Evolutionary conservation across 495 filamentous ascomycete species (phyloP), one percentile per base, ranked within the genome.

Genomic region (Hyphodiscus hymeniophilus): DNA sequence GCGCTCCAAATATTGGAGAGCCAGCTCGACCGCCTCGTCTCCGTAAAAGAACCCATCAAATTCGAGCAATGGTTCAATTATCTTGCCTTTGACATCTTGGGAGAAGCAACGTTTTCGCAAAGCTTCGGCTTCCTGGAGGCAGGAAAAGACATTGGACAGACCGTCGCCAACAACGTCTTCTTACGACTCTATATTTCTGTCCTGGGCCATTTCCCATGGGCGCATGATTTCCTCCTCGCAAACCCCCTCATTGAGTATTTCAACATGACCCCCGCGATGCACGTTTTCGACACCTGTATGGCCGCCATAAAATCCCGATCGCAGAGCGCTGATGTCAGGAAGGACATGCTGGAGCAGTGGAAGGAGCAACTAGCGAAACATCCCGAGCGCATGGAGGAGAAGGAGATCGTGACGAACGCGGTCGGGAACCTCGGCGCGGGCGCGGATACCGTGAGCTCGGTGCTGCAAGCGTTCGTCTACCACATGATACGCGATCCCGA

Each of bases 321-420:
- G 39, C 43, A 57, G n/a, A 67, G 69, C 28, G 46, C 62, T 1
- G 62, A 62, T 16, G 57, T 48, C 0, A 51, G 67, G 3, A 56
- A 61, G 31, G 72, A 75, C 42, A 71, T 72, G 61, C 59, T 75
- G 44, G 56, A 65, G 45, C 58, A 68, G 20, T 73, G 73, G 72
- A 55, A 72, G 8, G 50, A 63, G 10, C 57, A 58, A 20, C 64
- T 59, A 2, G 46, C 48, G 5, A 60, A 64, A 17, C 51, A 68
- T 43, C 66, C 66, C 0, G 67, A 71, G 21, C 58, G 60, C 7
- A 66, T 75, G 60, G 44, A 54, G 3, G 63, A 69, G 47, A 48
- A 54, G 11, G 70, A 73, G 39, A 57, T 75, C 20, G 58, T 65
- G 23, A 55, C 57, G 8, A 60, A 61, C 3, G 66, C 66, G 5